These are phyloP conservation scores for Apiotrichum laibachii DNA, from an alignment of 1,284 basidiomycete genomes.

Conservation along the genomic window DNA sequence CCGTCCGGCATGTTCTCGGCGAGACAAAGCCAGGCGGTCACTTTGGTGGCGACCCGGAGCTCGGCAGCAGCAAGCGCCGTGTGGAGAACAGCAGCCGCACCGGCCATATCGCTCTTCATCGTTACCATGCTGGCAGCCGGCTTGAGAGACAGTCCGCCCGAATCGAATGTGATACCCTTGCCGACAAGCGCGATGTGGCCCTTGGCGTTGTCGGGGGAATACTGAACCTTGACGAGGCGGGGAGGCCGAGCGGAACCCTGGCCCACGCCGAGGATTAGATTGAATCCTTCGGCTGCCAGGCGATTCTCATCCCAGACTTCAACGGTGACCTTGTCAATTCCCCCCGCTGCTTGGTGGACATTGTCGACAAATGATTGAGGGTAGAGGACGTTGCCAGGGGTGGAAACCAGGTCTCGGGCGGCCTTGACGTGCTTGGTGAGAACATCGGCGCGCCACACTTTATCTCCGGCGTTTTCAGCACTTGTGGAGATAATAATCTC, in stretches of 20 bases:
- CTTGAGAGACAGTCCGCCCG: slow-evolving; percentile 22
- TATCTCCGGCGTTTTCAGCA: not conserved
- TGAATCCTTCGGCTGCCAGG: slow-evolving; percentile 9
- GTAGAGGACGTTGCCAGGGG: slow-evolving; percentile 18
- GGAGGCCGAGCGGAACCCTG: slow-evolving; percentile 15
- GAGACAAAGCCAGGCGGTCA: slow-evolving; percentile 21
- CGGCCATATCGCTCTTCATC: slow-evolving; percentile 27
- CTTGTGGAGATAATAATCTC: slow-evolving; percentile 1
- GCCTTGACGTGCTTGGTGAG: slow-evolving; percentile 17
- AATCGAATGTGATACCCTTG: slow-evolving; percentile 25
- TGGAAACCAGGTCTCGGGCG: slow-evolving; percentile 20
- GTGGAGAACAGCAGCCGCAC: slow-evolving; percentile 19
- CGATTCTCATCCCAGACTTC: slow-evolving; percentile 22
- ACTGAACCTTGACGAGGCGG: slow-evolving; percentile 19
- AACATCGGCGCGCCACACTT: slow-evolving; percentile 13
- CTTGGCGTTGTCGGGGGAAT: slow-evolving; percentile 10
- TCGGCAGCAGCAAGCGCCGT: slow-evolving; percentile 20
- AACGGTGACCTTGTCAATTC: slow-evolving; percentile 11
- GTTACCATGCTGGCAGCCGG: slow-evolving; percentile 19
- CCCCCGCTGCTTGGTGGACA: slow-evolving; percentile 8
- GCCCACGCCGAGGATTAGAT: slow-evolving; percentile 18
- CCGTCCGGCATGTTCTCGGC: slow-evolving; percentile 25
- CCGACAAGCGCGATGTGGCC: slow-evolving; percentile 20
- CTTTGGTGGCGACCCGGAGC: slow-evolving; percentile 13
- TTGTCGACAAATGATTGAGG: slow-evolving; percentile 14